Evolutionary conservation across 345 rosid species (phyloP).

Genomic region (Gossypium anomalum): DNA sequence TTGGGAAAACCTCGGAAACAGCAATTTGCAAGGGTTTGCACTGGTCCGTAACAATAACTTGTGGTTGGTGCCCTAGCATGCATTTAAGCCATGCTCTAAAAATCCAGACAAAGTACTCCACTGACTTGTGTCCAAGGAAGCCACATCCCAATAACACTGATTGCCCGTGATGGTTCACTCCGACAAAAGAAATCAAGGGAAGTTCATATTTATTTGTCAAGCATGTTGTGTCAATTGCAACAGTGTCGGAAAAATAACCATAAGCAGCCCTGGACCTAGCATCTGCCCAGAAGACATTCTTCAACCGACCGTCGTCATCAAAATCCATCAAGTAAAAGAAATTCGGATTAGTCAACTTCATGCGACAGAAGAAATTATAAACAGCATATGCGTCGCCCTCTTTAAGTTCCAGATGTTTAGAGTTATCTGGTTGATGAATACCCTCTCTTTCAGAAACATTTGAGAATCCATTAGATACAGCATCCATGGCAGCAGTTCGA

Average conservation of each 20-base stretch:
- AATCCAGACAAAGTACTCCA: constrained; percentile 46
- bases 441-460: constrained; percentile 31
- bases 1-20: constrained; percentile 45
- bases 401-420: constrained; percentile 41
- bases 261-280: constrained; percentile 40
- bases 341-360: constrained; percentile 55
- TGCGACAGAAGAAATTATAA: constrained; percentile 41
- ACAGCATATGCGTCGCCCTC: constrained; percentile 51
- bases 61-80: constrained; percentile 41
- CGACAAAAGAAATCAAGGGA: constrained; percentile 49
- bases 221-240: constrained; percentile 47
- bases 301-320: constrained; percentile 38
- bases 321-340: constrained; percentile 52
- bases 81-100: constrained; percentile 53
- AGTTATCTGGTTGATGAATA: constrained; percentile 26
- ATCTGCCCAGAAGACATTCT: constrained; percentile 58
- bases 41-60: constrained; percentile 50
- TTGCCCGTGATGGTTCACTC: constrained; percentile 55
- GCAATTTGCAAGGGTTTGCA: constrained; percentile 42
- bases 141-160: constrained; percentile 48
- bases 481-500: constrained; percentile 17
- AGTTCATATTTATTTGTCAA: constrained; percentile 43
- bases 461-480: constrained; percentile 15
- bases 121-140: constrained; percentile 46
- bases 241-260: constrained; percentile 36